Base-by-base conservation (phyloP, 1,284 basidiomycete genomes). In the Paramarasmius palmivorus region DNA sequence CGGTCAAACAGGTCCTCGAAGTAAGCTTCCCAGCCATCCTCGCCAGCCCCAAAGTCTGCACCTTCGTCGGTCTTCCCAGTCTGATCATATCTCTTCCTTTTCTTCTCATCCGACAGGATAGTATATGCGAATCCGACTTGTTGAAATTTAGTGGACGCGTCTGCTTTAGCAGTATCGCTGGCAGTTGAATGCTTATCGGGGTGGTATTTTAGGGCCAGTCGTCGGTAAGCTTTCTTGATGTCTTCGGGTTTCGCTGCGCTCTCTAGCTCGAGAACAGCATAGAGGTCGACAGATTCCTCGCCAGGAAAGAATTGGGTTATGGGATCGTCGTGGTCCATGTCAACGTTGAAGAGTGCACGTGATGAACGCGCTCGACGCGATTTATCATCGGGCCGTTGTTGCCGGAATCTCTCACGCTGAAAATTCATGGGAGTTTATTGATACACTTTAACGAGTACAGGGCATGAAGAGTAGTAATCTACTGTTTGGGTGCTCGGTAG, bases 11-110 rank as follows among this genome's bases (percentile, higher is more conserved):
- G 72, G 53, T 89, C 87, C 65, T 89, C 86, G 64, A 97, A 98
- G 72, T 98, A 98, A 15, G 88, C 82, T 61, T 93, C 92, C 95
- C 95, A 98, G 4, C 93, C 92, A 55, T 84, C 89, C 60, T 92
- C 92, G 4, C 83, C 91, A n/a, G 80, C 80, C 15, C 74, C 82
- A 47, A 88, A 65, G 46, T 86, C 87, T n/a, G 87, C 78, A 10
- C 81, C 81, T 64, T 96, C 93, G 60, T 88, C 85, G 3, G 94
- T 95, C 59, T 81, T 82, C 12, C 95, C 95, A 1, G 90, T 94
- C 52, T 73, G 73, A 63, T 96, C 93, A 63, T 95, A 96, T 64
- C 84, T 75, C 63, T 82, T 77, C 62, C 87, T 81, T 60, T 86
- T 73, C 65, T 82, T 85, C 57, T 86, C 86, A 61, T 98, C 93